A percentile compares a stretch with the other conserved stretches of the same genome.
phyloP scores from a whole-genome alignment of 2,329 filamentous ascomycete species.

The Bipolaris victoriae region DNA sequence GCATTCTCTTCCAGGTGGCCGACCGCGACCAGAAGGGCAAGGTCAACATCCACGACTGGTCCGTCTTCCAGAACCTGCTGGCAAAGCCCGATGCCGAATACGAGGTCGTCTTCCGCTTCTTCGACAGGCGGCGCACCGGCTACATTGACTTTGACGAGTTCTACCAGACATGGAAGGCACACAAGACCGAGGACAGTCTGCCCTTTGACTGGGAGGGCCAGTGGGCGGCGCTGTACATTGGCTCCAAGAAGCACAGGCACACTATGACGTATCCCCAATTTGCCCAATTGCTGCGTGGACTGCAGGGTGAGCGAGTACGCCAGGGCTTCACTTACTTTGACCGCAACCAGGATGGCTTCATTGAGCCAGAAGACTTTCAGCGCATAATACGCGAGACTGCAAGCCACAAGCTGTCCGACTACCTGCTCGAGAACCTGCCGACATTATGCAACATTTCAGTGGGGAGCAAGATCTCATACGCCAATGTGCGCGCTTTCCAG shows the following conservation, averaged over 20 bases:
- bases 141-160: conserved; percentile 90
- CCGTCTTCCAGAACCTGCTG: conserved; percentile 90
- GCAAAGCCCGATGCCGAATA: conserved; percentile 96
- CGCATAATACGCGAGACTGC: conserved; percentile 94
- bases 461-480: conserved; percentile 93
- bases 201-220: conserved; percentile 97
- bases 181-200: conserved; percentile 83
- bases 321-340: conserved; percentile 95
- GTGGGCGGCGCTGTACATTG: conserved; percentile 95
- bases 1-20: conserved; percentile 88
- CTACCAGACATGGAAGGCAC: conserved; percentile 80
- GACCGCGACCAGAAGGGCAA: conserved; percentile 77
- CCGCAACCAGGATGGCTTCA: conserved; percentile 90
- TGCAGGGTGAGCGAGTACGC: conserved; percentile 93
- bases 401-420: conserved; percentile 95
- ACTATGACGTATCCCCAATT: conserved; percentile 95
- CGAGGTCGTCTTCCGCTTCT: conserved; percentile 96
- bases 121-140: conserved; percentile 84
- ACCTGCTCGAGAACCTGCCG: conserved; percentile 86
- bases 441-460: conserved; percentile 94
- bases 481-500: conserved; percentile 96
- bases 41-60: conserved; percentile 85
- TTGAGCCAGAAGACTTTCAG: conserved; percentile 94
- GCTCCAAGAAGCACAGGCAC: conserved; percentile 84
- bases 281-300: conserved; percentile 93